Percentiles rank a stretch among this genome's conserved stretches.
Evolutionary conservation across 2,329 filamentous ascomycete species (phyloP).

Genomic region (Hymenoscyphus fraxineus): DNA sequence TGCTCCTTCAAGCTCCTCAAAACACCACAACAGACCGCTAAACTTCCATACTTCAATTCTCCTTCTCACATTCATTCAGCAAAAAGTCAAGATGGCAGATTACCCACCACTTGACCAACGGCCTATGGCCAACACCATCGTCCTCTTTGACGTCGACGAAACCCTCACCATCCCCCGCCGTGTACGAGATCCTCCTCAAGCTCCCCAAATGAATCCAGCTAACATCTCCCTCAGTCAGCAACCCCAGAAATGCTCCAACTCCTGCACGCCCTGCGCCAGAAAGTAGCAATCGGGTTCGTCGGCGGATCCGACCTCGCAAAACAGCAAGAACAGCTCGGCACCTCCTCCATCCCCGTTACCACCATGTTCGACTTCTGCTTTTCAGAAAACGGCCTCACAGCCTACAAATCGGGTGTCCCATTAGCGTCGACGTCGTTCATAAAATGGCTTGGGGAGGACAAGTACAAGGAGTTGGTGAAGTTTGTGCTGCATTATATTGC

Average conservation of each 20-base stretch:
- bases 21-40: constrained; percentile 6
- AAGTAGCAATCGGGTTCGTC: constrained; percentile 86
- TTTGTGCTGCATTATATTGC: constrained; percentile 80
- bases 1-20: background rate
- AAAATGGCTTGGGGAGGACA: constrained; percentile 78
- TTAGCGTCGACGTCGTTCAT: constrained; percentile 85
- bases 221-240: constrained; percentile 48
- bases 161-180: constrained; percentile 52
- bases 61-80: background rate
- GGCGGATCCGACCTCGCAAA: constrained; percentile 89
- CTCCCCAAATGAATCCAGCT: background rate
- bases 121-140: constrained; percentile 87
- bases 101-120: constrained; percentile 74
- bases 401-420: constrained; percentile 74
- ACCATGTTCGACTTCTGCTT: constrained; percentile 97
- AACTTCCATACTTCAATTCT: background rate
- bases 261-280: constrained; percentile 76
- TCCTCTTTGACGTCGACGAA: constrained; percentile 93
- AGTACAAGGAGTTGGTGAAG: constrained; percentile 73
- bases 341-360: constrained; percentile 63
- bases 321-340: constrained; percentile 93
- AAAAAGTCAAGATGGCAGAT: constrained; percentile 7
- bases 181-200: background rate
- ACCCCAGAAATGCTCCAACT: constrained; percentile 79
- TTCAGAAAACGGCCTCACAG: constrained; percentile 91